Base-by-base conservation (phyloP, 257 asterid genomes). In the Euphrasia confusa region DNA sequence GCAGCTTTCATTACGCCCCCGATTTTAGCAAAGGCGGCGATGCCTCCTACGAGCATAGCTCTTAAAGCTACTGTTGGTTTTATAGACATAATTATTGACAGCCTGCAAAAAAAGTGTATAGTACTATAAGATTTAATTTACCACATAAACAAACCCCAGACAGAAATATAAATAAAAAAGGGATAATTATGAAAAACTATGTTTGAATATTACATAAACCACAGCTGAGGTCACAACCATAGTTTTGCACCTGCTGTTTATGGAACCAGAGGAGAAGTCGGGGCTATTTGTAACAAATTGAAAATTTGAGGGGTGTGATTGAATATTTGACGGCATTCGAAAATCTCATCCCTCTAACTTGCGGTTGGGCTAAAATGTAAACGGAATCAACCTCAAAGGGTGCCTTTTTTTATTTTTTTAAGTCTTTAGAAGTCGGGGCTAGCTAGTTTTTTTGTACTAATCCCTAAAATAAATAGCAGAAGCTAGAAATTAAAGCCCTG, bases 11-110 rank as follows among this genome's bases (percentile, higher is more conserved):
- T 67, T 13, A 32, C 88, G 40, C 80, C 78, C 11, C 79, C 82
- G 7, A 83, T 47, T 77, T 86, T 86, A 24, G 91, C 88, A 54
- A 83, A 85, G 63, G 83, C 94, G 44, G 96, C 96, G 27, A 88
- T 69, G 62, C 96, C 94, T 58, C 96, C 94, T 8, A 88, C 89
- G 7, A 88, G 68, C 56, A 88, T 44, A 15, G 96, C 96, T 72
- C 96, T 78, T n/a, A 85, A 56, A 52, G 75, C 86, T 62, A 83
- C 79, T 27, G 86, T 78, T 67, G 88, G 88, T 52, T 86, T 83
- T 57, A 83, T 63, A 49, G 82, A 11, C 88, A 81, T 86, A 54
- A 13, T 67, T 45, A 13, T 67, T 53, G 60, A 63, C 10, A 24
- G 39, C 61, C 68, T 65, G 79, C 55, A 64, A 64, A 10, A 11